Percentiles rank a stretch among this genome's conserved stretches.
phyloP scores from a whole-genome alignment of 2,329 filamentous ascomycete species.

The Monosporascus sp. region DNA sequence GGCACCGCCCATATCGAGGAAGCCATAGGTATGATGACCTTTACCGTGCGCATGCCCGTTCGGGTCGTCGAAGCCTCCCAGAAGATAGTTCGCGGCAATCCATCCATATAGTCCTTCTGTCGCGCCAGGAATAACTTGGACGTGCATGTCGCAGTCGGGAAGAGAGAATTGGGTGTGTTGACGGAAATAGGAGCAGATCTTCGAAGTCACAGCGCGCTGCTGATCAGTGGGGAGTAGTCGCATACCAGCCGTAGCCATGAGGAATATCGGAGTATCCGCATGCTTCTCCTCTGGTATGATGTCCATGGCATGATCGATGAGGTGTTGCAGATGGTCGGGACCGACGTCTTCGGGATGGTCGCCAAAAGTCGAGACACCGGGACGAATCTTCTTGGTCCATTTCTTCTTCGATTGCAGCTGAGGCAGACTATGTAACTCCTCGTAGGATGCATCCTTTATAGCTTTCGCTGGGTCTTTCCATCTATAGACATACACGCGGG shows the following conservation, averaged over 20 bases:
- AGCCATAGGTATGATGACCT: slow-evolving; percentile 90
- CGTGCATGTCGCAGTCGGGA: slow-evolving; percentile 83
- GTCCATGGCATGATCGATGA: slow-evolving; percentile 77
- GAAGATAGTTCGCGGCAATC: slow-evolving; percentile 93
- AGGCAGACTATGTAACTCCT: slow-evolving; percentile 66
- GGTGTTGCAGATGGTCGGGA: slow-evolving; percentile 70
- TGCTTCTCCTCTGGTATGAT: slow-evolving; percentile 73
- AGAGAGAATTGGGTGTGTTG: slow-evolving; percentile 74
- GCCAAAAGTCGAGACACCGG: slow-evolving; percentile 88
- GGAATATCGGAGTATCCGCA: slow-evolving; percentile 81
- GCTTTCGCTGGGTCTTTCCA: slow-evolving; percentile 78
- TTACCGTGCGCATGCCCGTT: slow-evolving; percentile 75
- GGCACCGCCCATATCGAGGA: slow-evolving; percentile 96
- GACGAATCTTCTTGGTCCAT: slow-evolving; percentile 91
- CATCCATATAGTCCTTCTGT: slow-evolving; percentile 96
- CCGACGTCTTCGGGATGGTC: slow-evolving; percentile 72
- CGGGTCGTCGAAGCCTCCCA: slow-evolving; percentile 82
- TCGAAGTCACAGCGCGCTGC: slow-evolving; percentile 65
- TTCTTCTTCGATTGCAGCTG: slow-evolving; percentile 77
- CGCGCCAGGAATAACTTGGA: slow-evolving; percentile 92
- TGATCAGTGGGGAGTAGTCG: slow-evolving; percentile 73
- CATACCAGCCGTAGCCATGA: slow-evolving; percentile 95
- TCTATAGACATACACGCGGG: slow-evolving; percentile 87
- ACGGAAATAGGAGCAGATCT: slow-evolving; percentile 79
- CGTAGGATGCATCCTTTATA: slow-evolving; percentile 52